Percentiles rank a stretch among this genome's conserved stretches.
phyloP scores from a whole-genome alignment of 805 yeast species.

The Saccharomycopsis fermentans region DNA sequence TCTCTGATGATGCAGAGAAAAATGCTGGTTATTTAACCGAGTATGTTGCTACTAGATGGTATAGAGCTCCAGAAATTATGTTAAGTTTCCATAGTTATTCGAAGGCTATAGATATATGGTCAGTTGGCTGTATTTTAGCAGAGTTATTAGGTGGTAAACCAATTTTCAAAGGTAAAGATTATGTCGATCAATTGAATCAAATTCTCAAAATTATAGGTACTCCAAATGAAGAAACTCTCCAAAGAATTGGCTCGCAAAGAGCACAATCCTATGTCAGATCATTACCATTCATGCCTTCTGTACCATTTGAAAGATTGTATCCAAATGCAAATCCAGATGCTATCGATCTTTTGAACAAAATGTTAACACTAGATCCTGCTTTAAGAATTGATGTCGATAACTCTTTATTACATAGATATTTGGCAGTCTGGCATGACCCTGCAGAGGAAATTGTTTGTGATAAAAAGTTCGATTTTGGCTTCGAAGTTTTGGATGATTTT shows the following conservation, averaged over 20 bases:
- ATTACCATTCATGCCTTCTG: slow-evolving; percentile 70
- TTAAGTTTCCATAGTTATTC: slow-evolving; percentile 88
- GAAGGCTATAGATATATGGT: slow-evolving; percentile 96
- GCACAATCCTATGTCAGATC: slow-evolving; percentile 89
- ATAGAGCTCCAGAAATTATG: slow-evolving; percentile 97
- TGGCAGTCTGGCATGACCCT: slow-evolving; percentile 87
- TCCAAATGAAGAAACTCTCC: slow-evolving; percentile 63
- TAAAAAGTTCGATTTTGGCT: slow-evolving; percentile 74
- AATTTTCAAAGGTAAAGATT: slow-evolving; percentile 89
- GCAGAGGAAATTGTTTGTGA: slow-evolving; percentile 82
- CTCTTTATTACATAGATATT: slow-evolving; percentile 82
- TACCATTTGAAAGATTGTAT: slow-evolving; percentile 59
- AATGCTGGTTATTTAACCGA: slow-evolving; percentile 48
- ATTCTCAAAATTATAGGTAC: slow-evolving; percentile 86
- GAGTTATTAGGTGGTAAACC: slow-evolving; percentile 89
- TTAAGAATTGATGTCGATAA: slow-evolving; percentile 79
- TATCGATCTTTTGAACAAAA: slow-evolving; percentile 61
- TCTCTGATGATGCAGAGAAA: slow-evolving; percentile 27
- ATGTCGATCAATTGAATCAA: slow-evolving; percentile 88
- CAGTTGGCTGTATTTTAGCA: slow-evolving; percentile 94
- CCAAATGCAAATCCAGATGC: slow-evolving; percentile 87
- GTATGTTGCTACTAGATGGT: slow-evolving; percentile 98
- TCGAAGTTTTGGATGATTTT: slow-evolving; percentile 76
- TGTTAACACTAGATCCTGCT: slow-evolving; percentile 82
- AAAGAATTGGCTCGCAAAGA: slow-evolving; percentile 69